Evolutionary conservation across 441 rosid genomes (phyloP).

Genomic region (Mallotus japonicus): DNA sequence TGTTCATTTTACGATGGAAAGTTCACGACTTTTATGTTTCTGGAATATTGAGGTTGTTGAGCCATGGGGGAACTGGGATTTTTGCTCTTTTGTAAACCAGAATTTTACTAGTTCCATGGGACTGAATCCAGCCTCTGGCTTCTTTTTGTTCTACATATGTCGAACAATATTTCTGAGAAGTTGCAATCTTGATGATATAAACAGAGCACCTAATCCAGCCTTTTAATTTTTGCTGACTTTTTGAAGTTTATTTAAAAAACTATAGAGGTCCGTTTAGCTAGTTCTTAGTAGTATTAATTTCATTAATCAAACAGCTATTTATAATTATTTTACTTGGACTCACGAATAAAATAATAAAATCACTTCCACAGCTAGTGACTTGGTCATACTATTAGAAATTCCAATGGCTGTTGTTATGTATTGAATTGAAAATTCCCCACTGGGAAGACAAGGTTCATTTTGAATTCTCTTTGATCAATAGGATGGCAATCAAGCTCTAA

Average conservation of each 20-base stretch:
- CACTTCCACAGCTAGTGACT: not conserved
- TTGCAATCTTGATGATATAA: not conserved
- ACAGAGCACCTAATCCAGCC: not conserved
- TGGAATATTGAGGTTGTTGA: not conserved
- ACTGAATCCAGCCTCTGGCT: not conserved
- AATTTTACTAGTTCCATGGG: not conserved
- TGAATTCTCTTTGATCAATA: not conserved
- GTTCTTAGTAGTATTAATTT: not conserved
- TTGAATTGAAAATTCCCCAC: not conserved
- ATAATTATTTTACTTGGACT: not conserved
- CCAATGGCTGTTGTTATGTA: too few relatives aligned
- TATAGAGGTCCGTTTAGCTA: not conserved
- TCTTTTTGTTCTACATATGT: not conserved
- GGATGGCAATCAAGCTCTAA: not conserved
- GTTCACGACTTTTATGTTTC: not conserved
- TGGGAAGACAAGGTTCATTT: not conserved
- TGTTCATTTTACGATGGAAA: not conserved
- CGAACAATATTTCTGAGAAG: not conserved
- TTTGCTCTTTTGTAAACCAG: too few relatives aligned
- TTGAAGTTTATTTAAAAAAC: not conserved
- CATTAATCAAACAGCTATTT: not conserved
- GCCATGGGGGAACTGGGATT: not conserved
- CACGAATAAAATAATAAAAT: not conserved
- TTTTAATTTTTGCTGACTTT: not conserved
- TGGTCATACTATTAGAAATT: not conserved